These are phyloP conservation scores for Trametes maxima DNA, from an alignment of 768 basidiomycete genomes.

Conservation along the genomic window DNA sequence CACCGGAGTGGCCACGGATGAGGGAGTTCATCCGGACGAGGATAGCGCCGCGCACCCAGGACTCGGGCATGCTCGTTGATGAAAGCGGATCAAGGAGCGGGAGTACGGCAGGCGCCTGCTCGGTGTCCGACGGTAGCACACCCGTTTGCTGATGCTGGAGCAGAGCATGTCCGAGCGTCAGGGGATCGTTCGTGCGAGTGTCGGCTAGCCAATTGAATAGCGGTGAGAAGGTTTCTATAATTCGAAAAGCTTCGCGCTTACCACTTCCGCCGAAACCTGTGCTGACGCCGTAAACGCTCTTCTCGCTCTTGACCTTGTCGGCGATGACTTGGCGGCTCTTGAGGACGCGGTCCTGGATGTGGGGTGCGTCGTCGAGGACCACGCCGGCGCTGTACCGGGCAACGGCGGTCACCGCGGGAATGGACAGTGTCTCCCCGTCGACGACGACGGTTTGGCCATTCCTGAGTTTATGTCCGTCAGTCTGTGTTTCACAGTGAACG, in stretches of 20 bases:
- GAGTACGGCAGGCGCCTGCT: slow-evolving; percentile 50
- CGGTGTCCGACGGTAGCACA: slow-evolving; percentile 62
- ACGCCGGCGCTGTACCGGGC: slow-evolving; percentile 64
- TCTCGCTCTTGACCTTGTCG: slow-evolving; percentile 64
- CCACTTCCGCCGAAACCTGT: slow-evolving; percentile 89
- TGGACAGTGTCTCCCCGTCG: slow-evolving; percentile 71
- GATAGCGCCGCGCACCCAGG: slow-evolving; percentile 89
- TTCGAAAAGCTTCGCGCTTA: slow-evolving; percentile 21
- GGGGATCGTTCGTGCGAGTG: slow-evolving; percentile 75
- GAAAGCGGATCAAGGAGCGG: slow-evolving; percentile 72
- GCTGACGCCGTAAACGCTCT: slow-evolving; percentile 82
- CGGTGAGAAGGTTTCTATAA: slow-evolving; percentile 3
- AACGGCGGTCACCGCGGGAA: slow-evolving; percentile 76
- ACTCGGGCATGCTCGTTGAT: slow-evolving; percentile 76
- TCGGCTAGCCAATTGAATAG: slow-evolving; percentile 52
- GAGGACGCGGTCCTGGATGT: slow-evolving; percentile 54
- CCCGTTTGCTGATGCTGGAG: slow-evolving; percentile 83
- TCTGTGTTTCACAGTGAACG: not conserved
- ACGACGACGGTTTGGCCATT: slow-evolving; percentile 63
- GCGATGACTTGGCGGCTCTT: slow-evolving; percentile 65
- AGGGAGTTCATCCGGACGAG: slow-evolving; percentile 88
- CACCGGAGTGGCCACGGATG: slow-evolving; percentile 85
- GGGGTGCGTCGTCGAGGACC: slow-evolving; percentile 49
- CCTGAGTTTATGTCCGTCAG: slow-evolving; percentile 38
- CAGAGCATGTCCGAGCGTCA: slow-evolving; percentile 78